Conservation (phyloP, 441 rosid genomes). For the Aquilaria agallochum region DNA sequence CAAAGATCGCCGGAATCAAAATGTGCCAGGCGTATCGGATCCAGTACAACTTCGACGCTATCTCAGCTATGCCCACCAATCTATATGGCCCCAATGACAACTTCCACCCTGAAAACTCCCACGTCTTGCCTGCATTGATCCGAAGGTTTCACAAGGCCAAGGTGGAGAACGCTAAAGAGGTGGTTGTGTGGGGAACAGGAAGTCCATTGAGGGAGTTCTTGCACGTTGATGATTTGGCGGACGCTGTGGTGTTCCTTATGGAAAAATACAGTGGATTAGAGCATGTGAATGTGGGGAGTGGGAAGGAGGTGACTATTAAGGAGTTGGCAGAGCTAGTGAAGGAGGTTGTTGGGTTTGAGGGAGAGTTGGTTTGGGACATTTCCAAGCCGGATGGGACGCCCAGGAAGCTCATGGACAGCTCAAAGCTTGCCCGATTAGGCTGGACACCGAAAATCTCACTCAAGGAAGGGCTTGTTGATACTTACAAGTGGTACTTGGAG, state of each 20-base stretch:
- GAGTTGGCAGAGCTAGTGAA: constrained; percentile 88
- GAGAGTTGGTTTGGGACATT: constrained; percentile 79
- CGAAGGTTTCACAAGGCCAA: constrained; percentile 92
- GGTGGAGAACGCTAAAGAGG: constrained; percentile 53
- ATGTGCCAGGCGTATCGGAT: constrained; percentile 92
- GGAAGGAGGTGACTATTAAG: constrained; percentile 84
- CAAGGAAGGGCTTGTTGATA: constrained; percentile 75
- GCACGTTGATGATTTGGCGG: constrained; percentile 94
- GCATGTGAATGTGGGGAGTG: constrained; percentile 92
- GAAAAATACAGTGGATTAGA: constrained; percentile 66
- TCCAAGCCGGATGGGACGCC: constrained; percentile 94
- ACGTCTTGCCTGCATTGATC: constrained; percentile 90
- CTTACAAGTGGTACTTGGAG: constrained; percentile 89
- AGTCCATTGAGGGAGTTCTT: constrained; percentile 92
- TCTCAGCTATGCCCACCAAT: constrained; percentile 94
- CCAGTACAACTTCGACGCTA: constrained; percentile 74
- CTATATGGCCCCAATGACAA: constrained; percentile 86
- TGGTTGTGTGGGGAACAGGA: constrained; percentile 96
- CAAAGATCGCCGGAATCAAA: constrained; percentile 91
- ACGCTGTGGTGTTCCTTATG: constrained; percentile 76
- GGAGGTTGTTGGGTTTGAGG: constrained; percentile 85
- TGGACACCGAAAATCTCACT: constrained; percentile 75
- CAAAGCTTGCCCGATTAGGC: constrained; percentile 73
- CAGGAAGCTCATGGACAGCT: constrained; percentile 94
- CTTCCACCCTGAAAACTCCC: constrained; percentile 91